A percentile compares a stretch with the other conserved stretches of the same genome.
Evolutionary conservation across 805 yeast species (phyloP).

Genomic region (Starmerella khaoyaiensis): DNA sequence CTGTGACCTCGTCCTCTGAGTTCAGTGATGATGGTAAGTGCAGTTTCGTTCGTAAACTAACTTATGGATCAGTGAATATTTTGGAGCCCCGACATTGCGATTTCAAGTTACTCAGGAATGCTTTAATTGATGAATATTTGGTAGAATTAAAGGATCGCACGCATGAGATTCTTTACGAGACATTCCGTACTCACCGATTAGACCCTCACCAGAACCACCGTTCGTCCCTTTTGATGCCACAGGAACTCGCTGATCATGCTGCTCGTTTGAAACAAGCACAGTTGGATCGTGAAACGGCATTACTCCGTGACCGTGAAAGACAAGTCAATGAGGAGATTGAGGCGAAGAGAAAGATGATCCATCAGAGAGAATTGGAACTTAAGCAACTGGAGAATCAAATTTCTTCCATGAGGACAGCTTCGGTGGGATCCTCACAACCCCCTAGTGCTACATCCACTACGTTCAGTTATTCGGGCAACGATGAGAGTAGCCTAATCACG

Average conservation of each 20-base stretch:
- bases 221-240: slow-evolving; percentile 27
- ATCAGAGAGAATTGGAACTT: slow-evolving; percentile 32
- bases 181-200: slow-evolving; percentile 34
- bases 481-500: not conserved
- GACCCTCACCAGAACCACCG: slow-evolving; percentile 22
- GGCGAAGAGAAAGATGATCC: slow-evolving; percentile 28
- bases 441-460: slow-evolving; percentile 1
- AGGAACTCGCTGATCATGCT: slow-evolving; percentile 31
- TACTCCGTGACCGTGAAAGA: slow-evolving; percentile 30
- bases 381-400: slow-evolving; percentile 27
- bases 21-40: slow-evolving; percentile 51
- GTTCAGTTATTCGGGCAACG: not conserved
- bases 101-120: slow-evolving; percentile 66
- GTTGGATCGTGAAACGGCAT: slow-evolving; percentile 30
- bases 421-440: not conserved
- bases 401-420: slow-evolving; percentile 15
- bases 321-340: slow-evolving; percentile 31
- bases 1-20: slow-evolving; percentile 58
- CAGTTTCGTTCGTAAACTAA: slow-evolving; percentile 67
- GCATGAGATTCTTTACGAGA: slow-evolving; percentile 63
- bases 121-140: slow-evolving; percentile 70
- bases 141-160: slow-evolving; percentile 74
- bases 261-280: slow-evolving; percentile 32
- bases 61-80: slow-evolving; percentile 83
- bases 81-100: slow-evolving; percentile 80